Base-by-base conservation (phyloP, 768 basidiomycete species). In the Lentinula sp. region DNA sequence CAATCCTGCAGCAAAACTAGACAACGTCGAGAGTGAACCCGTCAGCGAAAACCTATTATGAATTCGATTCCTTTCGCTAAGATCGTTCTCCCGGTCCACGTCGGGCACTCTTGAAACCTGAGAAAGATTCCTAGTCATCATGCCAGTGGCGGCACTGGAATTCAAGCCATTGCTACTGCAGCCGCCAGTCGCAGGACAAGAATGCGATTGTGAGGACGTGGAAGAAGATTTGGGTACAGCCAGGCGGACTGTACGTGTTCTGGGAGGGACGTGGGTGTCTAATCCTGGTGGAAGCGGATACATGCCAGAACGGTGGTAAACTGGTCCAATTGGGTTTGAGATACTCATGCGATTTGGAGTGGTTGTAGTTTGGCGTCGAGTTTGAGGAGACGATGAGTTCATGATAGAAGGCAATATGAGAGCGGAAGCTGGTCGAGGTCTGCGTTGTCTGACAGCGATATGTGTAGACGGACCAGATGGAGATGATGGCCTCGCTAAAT, bases 11-110 rank as follows among this genome's bases (percentile, higher is more conserved):
- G 65, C 62, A 16, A 73, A 65, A 57, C 57, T 71, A 32, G 72
- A 72, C 28, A 75, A 50, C 20, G 67, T 66, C 13, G 72, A 70
- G n/a, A 75, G 67, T 7, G 74, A 74, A 53, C n/a, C 39, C 18
- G 53, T 54, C 16, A 54, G 7, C 10, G 53, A 56, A 62, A 62
- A 42, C 56, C 46, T 48, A n/a, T 48, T 48, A 7, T 48, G 61
- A 28, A 45, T 56, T 20, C 39, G 41, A 2, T 43, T n/a, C 9
- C 55, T 56, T 56, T 56, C 55, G 28, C 28, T 42, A 1, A 10
- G 32, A 37, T 39, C 10, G 36, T 16, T 23, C 6, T 54, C 53
- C 35, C 18, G 36, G 36, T 39, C 50, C 20, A 33, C 10, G n/a
- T 23, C 16, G 12, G 8, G 10, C 28, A 28, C 35, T 32, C 32